Conservation (phyloP, 2,329 filamentous ascomycete genomes). For the Dactylonectria macrodidyma region DNA sequence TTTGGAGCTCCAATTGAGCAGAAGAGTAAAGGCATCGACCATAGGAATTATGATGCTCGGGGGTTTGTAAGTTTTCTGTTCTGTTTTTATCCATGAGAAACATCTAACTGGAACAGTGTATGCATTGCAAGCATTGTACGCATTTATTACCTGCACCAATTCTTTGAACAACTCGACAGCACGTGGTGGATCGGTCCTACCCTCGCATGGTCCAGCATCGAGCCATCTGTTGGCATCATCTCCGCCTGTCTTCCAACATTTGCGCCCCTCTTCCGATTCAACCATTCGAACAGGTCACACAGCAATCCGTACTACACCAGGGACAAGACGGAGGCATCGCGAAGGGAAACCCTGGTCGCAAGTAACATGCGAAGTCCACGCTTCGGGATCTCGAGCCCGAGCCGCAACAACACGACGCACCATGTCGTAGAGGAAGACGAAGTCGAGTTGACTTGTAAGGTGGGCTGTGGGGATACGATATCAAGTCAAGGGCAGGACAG, state of each 20-base stretch:
- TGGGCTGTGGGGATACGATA: constrained; percentile 2
- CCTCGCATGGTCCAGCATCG: constrained; percentile 33
- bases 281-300: not conserved
- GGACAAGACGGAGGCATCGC: constrained; percentile 4
- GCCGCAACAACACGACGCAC: constrained; percentile 4
- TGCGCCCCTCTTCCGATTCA: constrained; percentile 31
- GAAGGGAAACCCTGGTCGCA: not conserved
- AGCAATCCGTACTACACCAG: constrained; percentile 16
- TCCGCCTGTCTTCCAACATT: constrained; percentile 36
- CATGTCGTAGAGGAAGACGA: constrained; percentile 24
- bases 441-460: constrained; percentile 27
- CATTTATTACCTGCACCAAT: constrained; percentile 30
- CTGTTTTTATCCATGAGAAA: no score
- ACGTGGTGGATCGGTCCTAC: constrained; percentile 32
- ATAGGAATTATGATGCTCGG: constrained; percentile 34
- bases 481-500: constrained; percentile 2
- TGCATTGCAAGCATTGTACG: constrained; percentile 33
- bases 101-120: constrained; percentile 19
- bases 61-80: constrained; percentile 29
- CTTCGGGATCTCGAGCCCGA: constrained; percentile 3
- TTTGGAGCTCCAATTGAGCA: constrained; percentile 26
- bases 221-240: constrained; percentile 33
- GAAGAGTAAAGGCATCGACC: constrained; percentile 22
- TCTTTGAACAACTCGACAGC: constrained; percentile 20
- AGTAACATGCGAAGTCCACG: constrained; percentile 7